Evolutionary conservation across 352 stramenopile genomes (phyloP), one percentile per base, ranked within the genome.

Genomic region (Sclerospora graminicola): DNA sequence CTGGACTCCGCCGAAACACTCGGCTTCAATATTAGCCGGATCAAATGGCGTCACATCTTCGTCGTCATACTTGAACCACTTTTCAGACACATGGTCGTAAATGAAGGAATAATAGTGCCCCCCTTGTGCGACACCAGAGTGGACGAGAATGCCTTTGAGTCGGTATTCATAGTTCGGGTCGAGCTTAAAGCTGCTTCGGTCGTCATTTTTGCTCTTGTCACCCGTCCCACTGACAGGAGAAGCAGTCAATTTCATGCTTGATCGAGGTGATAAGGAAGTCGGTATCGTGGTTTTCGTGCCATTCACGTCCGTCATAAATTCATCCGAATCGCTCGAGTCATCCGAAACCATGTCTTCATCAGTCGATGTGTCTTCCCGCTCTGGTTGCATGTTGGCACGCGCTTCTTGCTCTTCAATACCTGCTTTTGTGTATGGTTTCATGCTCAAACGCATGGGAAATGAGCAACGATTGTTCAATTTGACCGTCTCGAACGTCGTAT

Each of bases 41-140:
- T 99, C 94, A 66, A 99, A 99, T 1, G 90, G 87, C 40, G 84
- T 97, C 14, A 99, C 96, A 60, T 99, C 95, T 65, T 99, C 96
- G 52, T 99, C 96, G 54, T 99, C 96, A 65, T 98, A 99, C 50
- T 96, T 95, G 56, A 97, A 98, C 96, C 96, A 99, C 49, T 97
- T 96, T 45, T 93, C 75, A n/a, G 66, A 84, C 30, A 84, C 63
- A 37, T 89, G 74, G 43, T 94, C 80, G 41, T 80, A 90, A 47
- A 94, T 94, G 44, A 94, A 92, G 16, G 82, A 94, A 67, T 99
- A 99, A 68, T 99, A 99, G 59, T 99, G 96, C 0, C 96, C 96
- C 21, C 96, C 96, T 78, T 98, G 95, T 9, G 96, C 96, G 28
- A 99, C 92, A 35, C 96, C 96, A 38, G 94, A 96, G 59, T 99